These are phyloP conservation scores for Hordeum marinum DNA, from an alignment of 176 grass and related monocot genomes.

Conservation along the genomic window DNA sequence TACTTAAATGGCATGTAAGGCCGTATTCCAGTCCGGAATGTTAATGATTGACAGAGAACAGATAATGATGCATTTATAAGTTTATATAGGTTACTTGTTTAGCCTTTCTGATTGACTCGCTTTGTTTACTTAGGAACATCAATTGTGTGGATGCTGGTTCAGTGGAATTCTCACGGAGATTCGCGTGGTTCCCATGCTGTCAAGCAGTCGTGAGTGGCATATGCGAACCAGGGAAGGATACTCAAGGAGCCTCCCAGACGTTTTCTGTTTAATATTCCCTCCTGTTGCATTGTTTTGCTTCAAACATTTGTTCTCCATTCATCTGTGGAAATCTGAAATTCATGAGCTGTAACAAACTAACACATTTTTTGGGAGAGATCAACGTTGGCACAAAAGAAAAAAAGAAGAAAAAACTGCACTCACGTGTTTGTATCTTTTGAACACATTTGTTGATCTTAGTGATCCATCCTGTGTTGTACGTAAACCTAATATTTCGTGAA, in stretches of 20 bases:
- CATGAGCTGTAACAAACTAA: background rate
- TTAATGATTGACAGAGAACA: background rate
- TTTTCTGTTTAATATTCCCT: background rate
- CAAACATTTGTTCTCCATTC: background rate
- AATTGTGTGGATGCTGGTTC: conserved; percentile 70
- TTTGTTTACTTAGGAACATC: conserved; percentile 44
- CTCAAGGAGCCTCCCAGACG: background rate
- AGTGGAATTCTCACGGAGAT: conserved; percentile 62
- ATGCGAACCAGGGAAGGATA: background rate
- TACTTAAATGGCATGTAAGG: background rate
- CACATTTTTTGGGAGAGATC: background rate
- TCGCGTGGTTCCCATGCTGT: background rate
- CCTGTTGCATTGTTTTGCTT: background rate
- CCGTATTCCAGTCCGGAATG: background rate
- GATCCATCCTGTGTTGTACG: background rate
- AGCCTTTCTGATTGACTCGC: background rate
- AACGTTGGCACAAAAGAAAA: background rate
- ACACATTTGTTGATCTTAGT: background rate
- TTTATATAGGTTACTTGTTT: background rate
- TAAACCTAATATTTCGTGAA: background rate
- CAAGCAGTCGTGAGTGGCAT: conserved; percentile 32
- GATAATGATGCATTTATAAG: background rate
- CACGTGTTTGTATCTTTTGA: background rate
- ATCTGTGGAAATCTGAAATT: background rate
- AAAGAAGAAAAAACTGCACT: background rate